phyloP scores from a whole-genome alignment of 2,329 filamentous ascomycete species.

The Corinectria fuckeliana region DNA sequence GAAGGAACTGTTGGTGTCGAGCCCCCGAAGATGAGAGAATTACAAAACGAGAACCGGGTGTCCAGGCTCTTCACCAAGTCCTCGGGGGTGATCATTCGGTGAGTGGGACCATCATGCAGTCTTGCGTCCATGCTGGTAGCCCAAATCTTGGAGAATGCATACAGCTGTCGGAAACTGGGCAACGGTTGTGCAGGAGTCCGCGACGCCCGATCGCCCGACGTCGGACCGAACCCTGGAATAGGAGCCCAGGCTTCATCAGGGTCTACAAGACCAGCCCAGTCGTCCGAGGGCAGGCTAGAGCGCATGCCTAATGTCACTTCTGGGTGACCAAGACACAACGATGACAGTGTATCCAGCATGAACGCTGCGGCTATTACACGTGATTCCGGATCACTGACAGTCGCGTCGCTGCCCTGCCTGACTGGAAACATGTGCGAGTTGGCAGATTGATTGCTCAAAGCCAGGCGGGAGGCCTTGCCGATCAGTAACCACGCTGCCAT shows the following conservation, averaged over 20 bases:
- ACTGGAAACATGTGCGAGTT: constrained; percentile 29
- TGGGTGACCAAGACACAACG: constrained; percentile 53
- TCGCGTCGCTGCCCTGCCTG: constrained; percentile 20
- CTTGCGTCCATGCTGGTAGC: constrained; percentile 32
- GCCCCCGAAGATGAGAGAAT: constrained; percentile 45
- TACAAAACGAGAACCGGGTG: constrained; percentile 46
- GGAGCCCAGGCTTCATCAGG: constrained; percentile 31
- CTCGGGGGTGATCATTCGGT: constrained; percentile 30
- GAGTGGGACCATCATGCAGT: constrained; percentile 20
- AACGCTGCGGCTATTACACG: constrained; percentile 61
- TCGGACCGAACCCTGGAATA: constrained; percentile 27
- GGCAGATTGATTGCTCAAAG: constrained; percentile 40
- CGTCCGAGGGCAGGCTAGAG: constrained; percentile 25
- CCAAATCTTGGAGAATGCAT: constrained; percentile 47
- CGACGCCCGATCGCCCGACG: not conserved
- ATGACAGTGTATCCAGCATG: constrained; percentile 65
- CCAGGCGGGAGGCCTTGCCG: constrained; percentile 63
- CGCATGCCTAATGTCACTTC: constrained; percentile 31
- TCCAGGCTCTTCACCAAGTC: constrained; percentile 44
- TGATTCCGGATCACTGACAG: constrained; percentile 21
- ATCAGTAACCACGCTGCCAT: constrained; percentile 68
- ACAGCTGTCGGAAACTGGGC: constrained; percentile 52
- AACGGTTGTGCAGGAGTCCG: constrained; percentile 41
- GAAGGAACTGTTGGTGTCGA: constrained; percentile 45
- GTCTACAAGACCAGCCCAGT: constrained; percentile 16